Evolutionary conservation across 768 basidiomycete species (phyloP), one percentile per base, ranked within the genome.

Genomic region (Phanerochaete carnosa): DNA sequence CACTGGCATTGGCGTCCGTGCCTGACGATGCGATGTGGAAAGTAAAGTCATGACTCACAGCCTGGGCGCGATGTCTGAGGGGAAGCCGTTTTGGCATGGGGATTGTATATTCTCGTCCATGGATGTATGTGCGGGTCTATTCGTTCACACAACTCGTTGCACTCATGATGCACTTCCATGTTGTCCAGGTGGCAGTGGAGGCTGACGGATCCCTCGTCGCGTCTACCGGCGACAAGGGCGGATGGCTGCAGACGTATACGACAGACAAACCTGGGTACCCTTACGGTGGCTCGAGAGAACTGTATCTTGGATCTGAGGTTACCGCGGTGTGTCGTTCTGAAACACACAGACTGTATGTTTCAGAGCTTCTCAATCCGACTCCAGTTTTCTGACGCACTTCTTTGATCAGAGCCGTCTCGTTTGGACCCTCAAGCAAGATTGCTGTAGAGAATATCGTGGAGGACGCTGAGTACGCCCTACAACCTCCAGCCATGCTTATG

Each of bases 351-450:
- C 19, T 66, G 64, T 65, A 29, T 12, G 29, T 49, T 11, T 29
- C 19, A 3, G 39, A 11, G 5, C 37, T 49, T 2, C 37, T 45
- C n/a, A 22, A 35, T 28, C n/a, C 22, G 16, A 15, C 11, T 29
- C 25, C 12, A 2, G 35, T 52, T 16, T 32, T 23, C 19, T 53
- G 7, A 43, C 4, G 39, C 39, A 57, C 19, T n/a, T 57, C 32
- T 3, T 5, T 54, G 26, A 15, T 25, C 62, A 88, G 86, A 45
- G 81, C 84, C 1, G 83, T 85, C 3, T 81, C 83, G 47, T 80
- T 84, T 61, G 86, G 86, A 23, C 77, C 83, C 37, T 70, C 75
- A 4, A 79, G 79, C 32, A 81, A 75, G 62, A 74, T 88, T n/a
- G 70, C 80, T 15, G 74, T 85, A 15, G 75, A 82, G 45, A 78